Evolutionary conservation across 2,329 filamentous ascomycete species (phyloP).

Genomic region (Pyrenophora seminiperda): DNA sequence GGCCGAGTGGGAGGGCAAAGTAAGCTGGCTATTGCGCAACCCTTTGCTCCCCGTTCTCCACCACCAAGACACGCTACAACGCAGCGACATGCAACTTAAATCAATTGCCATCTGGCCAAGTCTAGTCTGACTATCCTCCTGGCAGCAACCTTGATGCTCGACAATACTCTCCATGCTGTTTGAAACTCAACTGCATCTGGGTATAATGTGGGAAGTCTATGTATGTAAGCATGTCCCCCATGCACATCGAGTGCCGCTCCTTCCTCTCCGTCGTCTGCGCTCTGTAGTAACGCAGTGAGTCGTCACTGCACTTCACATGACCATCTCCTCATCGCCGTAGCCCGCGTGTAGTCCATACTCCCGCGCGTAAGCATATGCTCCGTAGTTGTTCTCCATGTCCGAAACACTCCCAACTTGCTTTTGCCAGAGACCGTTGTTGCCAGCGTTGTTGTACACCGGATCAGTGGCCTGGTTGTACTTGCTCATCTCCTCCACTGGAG

Average conservation of each 20-base stretch:
- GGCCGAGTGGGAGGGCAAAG: constrained; percentile 58
- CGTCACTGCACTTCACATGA: constrained; percentile 38
- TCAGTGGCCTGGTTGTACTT: constrained; percentile 66
- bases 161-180: background rate
- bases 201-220: constrained; percentile 6
- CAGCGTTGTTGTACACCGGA: constrained; percentile 65
- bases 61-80: background rate
- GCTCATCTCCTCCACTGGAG: constrained; percentile 37
- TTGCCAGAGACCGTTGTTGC: constrained; percentile 51
- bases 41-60: background rate
- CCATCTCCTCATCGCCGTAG: constrained; percentile 48
- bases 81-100: background rate
- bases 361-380: constrained; percentile 61
- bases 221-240: background rate
- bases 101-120: background rate
- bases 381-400: constrained; percentile 72
- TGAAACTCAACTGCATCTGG: constrained; percentile 3
- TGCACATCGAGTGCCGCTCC: background rate
- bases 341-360: constrained; percentile 53
- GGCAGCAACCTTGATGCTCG: constrained; percentile 1
- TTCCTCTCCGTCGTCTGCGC: background rate
- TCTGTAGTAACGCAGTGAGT: too few species aligned
- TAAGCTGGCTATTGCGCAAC: constrained; percentile 7
- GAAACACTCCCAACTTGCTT: constrained; percentile 52
- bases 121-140: constrained; percentile 7